Conservation (phyloP, 495 filamentous ascomycete species). For the Daldinia bambusicola region DNA sequence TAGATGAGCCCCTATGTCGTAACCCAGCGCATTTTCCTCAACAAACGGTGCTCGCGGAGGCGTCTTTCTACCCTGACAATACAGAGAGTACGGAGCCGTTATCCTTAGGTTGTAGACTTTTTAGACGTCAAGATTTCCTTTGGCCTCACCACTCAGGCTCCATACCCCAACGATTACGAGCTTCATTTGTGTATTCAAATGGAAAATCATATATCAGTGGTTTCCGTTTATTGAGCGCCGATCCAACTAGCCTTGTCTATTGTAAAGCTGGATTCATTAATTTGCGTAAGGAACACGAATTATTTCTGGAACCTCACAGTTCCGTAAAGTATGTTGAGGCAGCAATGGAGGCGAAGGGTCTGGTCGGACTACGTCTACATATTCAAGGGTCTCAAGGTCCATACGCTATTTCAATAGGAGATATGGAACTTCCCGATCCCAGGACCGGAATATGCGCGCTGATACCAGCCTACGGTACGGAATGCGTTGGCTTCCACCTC, state of each 20-base stretch:
- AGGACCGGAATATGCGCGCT: not conserved
- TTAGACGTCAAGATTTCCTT: not conserved
- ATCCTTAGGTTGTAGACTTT: not conserved
- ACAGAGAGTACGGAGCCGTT: not conserved
- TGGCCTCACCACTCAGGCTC: not conserved
- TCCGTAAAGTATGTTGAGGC: not conserved
- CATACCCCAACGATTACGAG: not conserved
- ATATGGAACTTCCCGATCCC: not conserved
- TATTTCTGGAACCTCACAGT: not conserved
- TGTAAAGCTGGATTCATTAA: not conserved
- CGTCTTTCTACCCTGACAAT: not conserved
- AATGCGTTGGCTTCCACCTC: not conserved
- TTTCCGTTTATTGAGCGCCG: not conserved
- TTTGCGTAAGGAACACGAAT: not conserved
- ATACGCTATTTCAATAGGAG: not conserved
- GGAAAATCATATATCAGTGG: not conserved
- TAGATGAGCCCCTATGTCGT: not conserved
- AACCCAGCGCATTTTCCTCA: not conserved
- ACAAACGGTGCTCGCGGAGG: not conserved
- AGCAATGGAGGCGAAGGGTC: not conserved
- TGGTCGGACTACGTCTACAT: not conserved
- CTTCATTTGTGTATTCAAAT: constrained; percentile 3
- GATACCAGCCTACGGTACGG: not conserved
- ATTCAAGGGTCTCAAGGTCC: not conserved
- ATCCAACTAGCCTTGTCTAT: no score